Percentiles rank a stretch among this genome's conserved stretches.
phyloP scores from a whole-genome alignment of 257 asterid species.

The Fraxinus excelsior region DNA sequence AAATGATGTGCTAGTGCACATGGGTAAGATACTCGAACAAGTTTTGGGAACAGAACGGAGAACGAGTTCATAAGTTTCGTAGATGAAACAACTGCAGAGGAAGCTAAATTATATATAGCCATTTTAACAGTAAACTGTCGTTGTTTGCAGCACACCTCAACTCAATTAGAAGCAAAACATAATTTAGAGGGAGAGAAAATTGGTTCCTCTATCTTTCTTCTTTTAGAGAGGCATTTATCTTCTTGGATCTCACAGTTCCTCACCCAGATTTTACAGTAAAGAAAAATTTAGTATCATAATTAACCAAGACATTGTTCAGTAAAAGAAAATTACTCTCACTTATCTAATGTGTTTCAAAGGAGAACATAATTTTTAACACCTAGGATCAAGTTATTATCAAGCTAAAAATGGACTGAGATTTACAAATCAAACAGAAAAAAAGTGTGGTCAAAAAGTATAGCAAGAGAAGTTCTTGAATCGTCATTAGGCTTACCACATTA shows the following conservation, averaged over 20 bases:
- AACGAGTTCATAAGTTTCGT: background rate
- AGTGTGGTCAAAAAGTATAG: background rate
- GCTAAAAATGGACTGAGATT: background rate
- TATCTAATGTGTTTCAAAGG: background rate
- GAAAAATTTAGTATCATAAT: no score
- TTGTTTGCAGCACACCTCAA: background rate
- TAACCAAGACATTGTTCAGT: no score
- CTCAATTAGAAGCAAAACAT: background rate
- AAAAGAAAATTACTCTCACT: background rate
- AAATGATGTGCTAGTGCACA: slow-evolving; percentile 4
- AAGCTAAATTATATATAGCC: background rate
- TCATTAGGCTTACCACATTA: background rate
- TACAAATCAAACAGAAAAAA: background rate
- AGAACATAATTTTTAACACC: background rate
- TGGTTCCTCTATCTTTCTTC: background rate
- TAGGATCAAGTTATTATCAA: background rate
- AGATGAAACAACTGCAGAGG: background rate
- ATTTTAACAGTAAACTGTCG: background rate
- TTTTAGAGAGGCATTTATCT: background rate
- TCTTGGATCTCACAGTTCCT: background rate
- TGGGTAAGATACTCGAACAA: background rate
- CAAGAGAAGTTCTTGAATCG: background rate
- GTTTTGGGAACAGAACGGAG: background rate
- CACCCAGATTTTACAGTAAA: background rate
- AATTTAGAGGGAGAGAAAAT: slow-evolving; percentile 1